phyloP scores from a whole-genome alignment of 2,329 filamentous ascomycete species.

The Fusarium penzigii region DNA sequence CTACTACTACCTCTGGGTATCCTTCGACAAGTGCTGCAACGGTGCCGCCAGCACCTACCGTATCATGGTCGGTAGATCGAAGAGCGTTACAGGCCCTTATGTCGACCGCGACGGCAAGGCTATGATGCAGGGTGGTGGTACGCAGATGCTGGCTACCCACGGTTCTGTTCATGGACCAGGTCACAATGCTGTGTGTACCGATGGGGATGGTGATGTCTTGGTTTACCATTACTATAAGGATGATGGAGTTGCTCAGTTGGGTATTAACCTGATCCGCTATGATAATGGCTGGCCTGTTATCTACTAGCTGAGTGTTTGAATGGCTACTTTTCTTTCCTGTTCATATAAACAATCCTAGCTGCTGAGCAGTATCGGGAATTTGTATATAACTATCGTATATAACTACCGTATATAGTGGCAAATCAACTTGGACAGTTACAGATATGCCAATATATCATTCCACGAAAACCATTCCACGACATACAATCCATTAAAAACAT shows the following conservation, averaged over 20 bases:
- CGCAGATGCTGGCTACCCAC: conserved; percentile 31
- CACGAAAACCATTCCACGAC: too few relatives aligned
- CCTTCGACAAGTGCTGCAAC: conserved; percentile 33
- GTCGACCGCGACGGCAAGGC: conserved; percentile 27
- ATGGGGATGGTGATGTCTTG: conserved; percentile 33
- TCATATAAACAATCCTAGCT: too few relatives aligned
- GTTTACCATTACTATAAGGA: conserved; percentile 35
- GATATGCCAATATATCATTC: too few relatives aligned
- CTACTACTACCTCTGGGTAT: conserved; percentile 37
- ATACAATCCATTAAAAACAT: too few relatives aligned
- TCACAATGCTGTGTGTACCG: conserved; percentile 34
- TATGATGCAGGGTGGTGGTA: conserved; percentile 33
- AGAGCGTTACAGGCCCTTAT: conserved; percentile 30
- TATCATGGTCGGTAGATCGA: conserved; percentile 35
- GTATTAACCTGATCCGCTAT: conserved; percentile 34
- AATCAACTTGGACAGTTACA: too few relatives aligned
- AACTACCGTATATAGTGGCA: too few relatives aligned
- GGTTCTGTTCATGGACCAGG: conserved; percentile 33
- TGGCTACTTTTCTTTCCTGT: too few relatives aligned
- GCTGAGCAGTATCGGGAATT: too few relatives aligned
- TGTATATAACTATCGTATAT: too few relatives aligned
- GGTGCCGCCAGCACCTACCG: conserved; percentile 34
- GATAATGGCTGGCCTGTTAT: conserved; percentile 34
- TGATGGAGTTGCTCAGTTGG: conserved; percentile 25
- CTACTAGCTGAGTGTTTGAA: conserved; percentile 17